Percentiles rank a stretch among this genome's conserved stretches.
Evolutionary conservation across 2,329 filamentous ascomycete genomes (phyloP).

Genomic region (Neonectria magnoliae): DNA sequence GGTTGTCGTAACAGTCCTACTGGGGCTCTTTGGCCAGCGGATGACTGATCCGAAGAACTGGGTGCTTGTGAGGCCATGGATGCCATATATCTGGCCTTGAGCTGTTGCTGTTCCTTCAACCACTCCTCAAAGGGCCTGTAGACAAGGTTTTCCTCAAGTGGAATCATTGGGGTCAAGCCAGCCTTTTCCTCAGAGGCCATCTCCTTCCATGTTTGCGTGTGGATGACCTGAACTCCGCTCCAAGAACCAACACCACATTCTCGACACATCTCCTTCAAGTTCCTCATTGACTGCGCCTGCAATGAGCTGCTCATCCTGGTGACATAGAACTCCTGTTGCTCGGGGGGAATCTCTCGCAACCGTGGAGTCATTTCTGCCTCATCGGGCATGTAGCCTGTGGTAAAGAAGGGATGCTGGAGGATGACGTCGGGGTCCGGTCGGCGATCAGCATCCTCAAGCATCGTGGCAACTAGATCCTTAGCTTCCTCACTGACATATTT

Average conservation of each 20-base stretch:
- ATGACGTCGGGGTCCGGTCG: conserved; percentile 81
- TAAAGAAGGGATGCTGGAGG: conserved; percentile 83
- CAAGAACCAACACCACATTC: conserved; percentile 69
- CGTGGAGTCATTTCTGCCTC: conserved; percentile 67
- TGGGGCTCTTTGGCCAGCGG: conserved; percentile 48
- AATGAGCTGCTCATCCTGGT: conserved; percentile 57
- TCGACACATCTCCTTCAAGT: conserved; percentile 66
- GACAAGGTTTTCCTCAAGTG: conserved; percentile 68
- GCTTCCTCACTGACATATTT: conserved; percentile 80
- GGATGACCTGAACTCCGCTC: conserved; percentile 56
- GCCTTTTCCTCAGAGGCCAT: conserved; percentile 75
- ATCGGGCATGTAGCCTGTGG: conserved; percentile 76
- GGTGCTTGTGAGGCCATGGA: conserved; percentile 43
- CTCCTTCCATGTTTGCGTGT: conserved; percentile 71
- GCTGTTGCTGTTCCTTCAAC: conserved; percentile 62
- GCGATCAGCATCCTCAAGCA: conserved; percentile 79
- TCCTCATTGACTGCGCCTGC: conserved; percentile 59
- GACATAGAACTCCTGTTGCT: conserved; percentile 66
- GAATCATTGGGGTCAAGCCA: conserved; percentile 70
- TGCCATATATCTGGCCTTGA: conserved; percentile 46
- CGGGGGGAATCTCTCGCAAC: conserved; percentile 66
- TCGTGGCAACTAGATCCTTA: conserved; percentile 79
- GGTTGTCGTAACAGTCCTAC: conserved; percentile 61
- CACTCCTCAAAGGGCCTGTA: conserved; percentile 73
- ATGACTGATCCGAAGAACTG: conserved; percentile 48